Evolutionary conservation across 2,329 filamentous ascomycete species (phyloP).

Genomic region (Penicillium paneum): DNA sequence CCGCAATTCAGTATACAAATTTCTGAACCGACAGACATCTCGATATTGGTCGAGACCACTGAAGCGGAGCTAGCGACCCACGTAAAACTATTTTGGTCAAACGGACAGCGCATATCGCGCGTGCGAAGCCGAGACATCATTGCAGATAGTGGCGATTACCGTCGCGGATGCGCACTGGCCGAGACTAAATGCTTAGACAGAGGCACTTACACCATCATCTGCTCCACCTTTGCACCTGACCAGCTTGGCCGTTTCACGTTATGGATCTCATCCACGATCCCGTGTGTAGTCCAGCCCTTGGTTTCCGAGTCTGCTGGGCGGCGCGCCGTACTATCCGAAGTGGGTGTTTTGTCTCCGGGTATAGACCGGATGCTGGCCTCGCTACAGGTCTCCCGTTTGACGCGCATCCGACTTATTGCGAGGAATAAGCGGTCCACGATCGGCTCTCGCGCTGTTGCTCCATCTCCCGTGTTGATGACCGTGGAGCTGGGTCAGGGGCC

Average conservation of each 20-base stretch:
- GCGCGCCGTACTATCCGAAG: conserved; percentile 52
- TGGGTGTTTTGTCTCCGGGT: conserved; percentile 51
- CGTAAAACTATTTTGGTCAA: conserved; percentile 76
- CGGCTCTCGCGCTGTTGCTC: conserved; percentile 36
- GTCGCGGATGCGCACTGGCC: conserved; percentile 71
- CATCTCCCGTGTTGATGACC: conserved; percentile 63
- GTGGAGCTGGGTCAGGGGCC: conserved; percentile 71
- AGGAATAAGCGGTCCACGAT: conserved; percentile 46
- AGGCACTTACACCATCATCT: conserved; percentile 82
- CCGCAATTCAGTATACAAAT: conserved; percentile 72
- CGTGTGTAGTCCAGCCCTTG: conserved; percentile 58
- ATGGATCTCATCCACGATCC: conserved; percentile 62
- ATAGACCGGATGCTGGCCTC: conserved; percentile 55
- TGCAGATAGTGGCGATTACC: conserved; percentile 82
- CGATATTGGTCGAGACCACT: conserved; percentile 69
- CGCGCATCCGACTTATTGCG: conserved; percentile 58
- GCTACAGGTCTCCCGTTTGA: conserved; percentile 54
- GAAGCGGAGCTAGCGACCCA: conserved; percentile 71
- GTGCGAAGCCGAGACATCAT: conserved; percentile 74
- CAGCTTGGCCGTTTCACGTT: conserved; percentile 73
- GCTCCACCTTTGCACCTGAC: conserved; percentile 82
- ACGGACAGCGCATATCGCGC: conserved; percentile 66
- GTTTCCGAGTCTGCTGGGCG: conserved; percentile 72
- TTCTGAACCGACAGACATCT: conserved; percentile 60
- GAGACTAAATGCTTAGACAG: conserved; percentile 59